A percentile compares a stretch with the other conserved stretches of the same genome.
phyloP scores from a whole-genome alignment of 176 grass and related monocot genomes.

The Bonia amplexicaulis region DNA sequence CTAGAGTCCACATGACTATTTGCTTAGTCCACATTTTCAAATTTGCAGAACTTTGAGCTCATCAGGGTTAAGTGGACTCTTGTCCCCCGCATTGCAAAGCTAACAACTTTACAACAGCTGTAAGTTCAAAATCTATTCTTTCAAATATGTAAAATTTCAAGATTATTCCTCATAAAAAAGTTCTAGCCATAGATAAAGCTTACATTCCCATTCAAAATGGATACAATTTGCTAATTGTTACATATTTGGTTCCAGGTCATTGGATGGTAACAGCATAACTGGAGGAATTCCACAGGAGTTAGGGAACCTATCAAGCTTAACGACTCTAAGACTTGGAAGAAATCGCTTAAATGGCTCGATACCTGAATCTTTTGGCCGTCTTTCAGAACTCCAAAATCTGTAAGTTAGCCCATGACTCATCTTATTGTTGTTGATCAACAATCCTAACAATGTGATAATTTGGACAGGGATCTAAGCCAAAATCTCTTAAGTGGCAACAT shows the following conservation, averaged over 20 bases:
- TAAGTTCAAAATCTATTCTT: slow-evolving; percentile 40
- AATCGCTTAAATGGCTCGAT: slow-evolving; percentile 72
- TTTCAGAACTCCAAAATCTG: slow-evolving; percentile 68
- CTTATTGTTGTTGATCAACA: background rate
- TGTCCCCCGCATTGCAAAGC: slow-evolving; percentile 63
- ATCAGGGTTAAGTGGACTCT: slow-evolving; percentile 54
- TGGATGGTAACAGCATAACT: slow-evolving; percentile 71
- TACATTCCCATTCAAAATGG: background rate
- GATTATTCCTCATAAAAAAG: background rate
- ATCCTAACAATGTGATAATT: slow-evolving; percentile 22
- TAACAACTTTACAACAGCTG: slow-evolving; percentile 56
- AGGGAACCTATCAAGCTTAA: slow-evolving; percentile 72
- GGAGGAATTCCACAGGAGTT: slow-evolving; percentile 69
- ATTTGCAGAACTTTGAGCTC: slow-evolving; percentile 55
- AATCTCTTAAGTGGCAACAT: slow-evolving; percentile 64
- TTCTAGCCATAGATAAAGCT: background rate
- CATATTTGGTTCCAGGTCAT: slow-evolving; percentile 41
- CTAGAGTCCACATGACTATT: background rate
- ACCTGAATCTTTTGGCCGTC: slow-evolving; percentile 55
- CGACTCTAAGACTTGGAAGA: slow-evolving; percentile 51
- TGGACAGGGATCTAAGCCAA: slow-evolving; percentile 67
- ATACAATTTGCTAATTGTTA: background rate
- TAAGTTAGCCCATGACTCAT: slow-evolving; percentile 37
- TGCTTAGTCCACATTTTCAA: slow-evolving; percentile 19
- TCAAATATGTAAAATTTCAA: background rate